Evolutionary conservation across 352 stramenopile genomes (phyloP), one percentile per base, ranked within the genome.

Genomic region (Phytophthora uliginosa): DNA sequence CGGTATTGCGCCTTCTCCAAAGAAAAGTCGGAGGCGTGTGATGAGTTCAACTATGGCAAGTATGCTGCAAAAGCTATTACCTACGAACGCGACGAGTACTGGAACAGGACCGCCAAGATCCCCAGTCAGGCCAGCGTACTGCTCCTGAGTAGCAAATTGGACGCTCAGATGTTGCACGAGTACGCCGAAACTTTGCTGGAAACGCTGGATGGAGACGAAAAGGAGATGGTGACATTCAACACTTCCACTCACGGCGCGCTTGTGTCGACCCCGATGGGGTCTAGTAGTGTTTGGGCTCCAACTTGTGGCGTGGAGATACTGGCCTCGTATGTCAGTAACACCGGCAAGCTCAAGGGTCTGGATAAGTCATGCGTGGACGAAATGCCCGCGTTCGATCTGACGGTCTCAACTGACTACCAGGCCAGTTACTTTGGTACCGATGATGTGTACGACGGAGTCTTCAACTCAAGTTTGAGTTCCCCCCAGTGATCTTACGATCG

Each of bases 41-140:
- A 52, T 52, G 45, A 52, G 18, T 12, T 52, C 45, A 15, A 24
- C 9, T 15, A 22, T 20, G 45, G 45, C n/a, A 52, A 20, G 8
- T 52, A 52, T 52, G 7, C 17, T 52, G 45, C 18, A 4, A 52
- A 52, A 13, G 18, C 18, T 10, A 52, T 52, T 6, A 52, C 9
- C 45, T 52, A 52, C 45, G 18, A 52, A 7, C 45, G 45, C 42
- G 45, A 52, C n/a, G 15, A 52, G 45, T 52, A 52, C 45, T 52
- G 45, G 45, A 52, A 52, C 45, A 52, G 26, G 3, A 52, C 18
- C n/a, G 45, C 45, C 45, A 52, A 20, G 18, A 24, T 52, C 7
- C 45, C 45, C 45, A 52, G 45, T 26, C 45, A 52, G 7, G 45
- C 45, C 45, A 52, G 45, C n/a, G 45, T 52, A 15, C 45, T 52